phyloP scores from a whole-genome alignment of 1,284 basidiomycete species.

The Ceratobasidium sp. region DNA sequence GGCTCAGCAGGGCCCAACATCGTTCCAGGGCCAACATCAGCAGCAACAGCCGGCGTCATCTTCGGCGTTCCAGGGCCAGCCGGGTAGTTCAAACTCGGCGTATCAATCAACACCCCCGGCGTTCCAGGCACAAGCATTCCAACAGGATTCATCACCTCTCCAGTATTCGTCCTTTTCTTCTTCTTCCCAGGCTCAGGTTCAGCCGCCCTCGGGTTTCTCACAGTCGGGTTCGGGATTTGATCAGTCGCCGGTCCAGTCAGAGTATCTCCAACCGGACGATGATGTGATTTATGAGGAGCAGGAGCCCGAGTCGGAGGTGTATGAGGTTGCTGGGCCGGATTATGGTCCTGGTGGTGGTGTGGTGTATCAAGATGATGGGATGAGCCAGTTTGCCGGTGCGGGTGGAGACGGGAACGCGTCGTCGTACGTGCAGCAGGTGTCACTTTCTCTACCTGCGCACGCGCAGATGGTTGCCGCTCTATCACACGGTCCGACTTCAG shows the following conservation, averaged over 20 bases:
- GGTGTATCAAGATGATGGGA: neutral
- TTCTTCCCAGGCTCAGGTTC: conserved; percentile 12
- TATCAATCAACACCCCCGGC: neutral
- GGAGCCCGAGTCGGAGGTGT: neutral
- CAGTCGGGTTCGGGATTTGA: neutral
- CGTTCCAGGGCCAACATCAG: neutral
- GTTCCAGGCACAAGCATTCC: neutral
- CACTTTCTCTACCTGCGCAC: neutral
- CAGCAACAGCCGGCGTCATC: neutral
- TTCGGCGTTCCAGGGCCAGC: neutral
- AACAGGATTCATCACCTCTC: neutral
- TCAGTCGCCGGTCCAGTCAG: neutral
- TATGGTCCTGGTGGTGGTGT: neutral
- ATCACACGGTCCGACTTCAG: neutral
- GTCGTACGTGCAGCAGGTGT: neutral
- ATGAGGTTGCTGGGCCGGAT: neutral
- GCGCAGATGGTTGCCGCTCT: neutral
- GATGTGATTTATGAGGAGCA: conserved; percentile 1
- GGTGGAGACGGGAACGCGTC: neutral
- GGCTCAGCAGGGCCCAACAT: neutral
- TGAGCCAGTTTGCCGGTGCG: neutral
- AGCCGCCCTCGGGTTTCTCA: neutral
- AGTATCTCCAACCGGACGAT: neutral
- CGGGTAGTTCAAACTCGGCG: neutral
- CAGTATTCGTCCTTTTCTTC: neutral